These are phyloP conservation scores for Sparassis latifolia DNA, from an alignment of 1,284 basidiomycete species.

Conservation along the genomic window DNA sequence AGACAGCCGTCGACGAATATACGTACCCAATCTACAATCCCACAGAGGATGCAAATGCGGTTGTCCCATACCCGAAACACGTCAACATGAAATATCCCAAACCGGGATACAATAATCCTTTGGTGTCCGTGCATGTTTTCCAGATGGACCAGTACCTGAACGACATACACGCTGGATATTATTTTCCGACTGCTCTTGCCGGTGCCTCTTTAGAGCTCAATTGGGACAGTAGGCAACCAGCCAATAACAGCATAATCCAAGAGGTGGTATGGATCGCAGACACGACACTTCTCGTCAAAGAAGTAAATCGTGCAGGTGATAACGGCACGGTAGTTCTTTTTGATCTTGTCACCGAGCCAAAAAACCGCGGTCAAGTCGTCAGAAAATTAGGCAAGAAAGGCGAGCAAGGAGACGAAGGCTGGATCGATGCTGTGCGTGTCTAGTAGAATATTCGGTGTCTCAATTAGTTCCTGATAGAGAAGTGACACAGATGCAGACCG, in stretches of 20 bases:
- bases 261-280: conserved; percentile 87
- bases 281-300: conserved; percentile 74
- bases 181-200: conserved; percentile 28
- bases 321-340: conserved; percentile 77
- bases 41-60: conserved; percentile 54
- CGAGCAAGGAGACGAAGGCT: conserved; percentile 85
- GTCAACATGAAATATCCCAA: conserved; percentile 87
- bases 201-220: conserved; percentile 51
- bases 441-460: neutral
- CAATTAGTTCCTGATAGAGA: neutral
- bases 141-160: conserved; percentile 49
- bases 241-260: conserved; percentile 65
- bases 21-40: conserved; percentile 90
- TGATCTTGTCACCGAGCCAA: conserved; percentile 36
- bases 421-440: conserved; percentile 74
- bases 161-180: conserved; percentile 24
- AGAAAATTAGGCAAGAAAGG: conserved; percentile 73
- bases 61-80: conserved; percentile 75
- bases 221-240: conserved; percentile 57
- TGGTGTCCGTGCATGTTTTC: conserved; percentile 82
- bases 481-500: conserved; percentile 45
- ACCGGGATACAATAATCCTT: conserved; percentile 87
- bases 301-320: conserved; percentile 80
- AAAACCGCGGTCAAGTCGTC: conserved; percentile 50
- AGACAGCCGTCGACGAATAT: conserved; percentile 83